phyloP scores from a whole-genome alignment of 257 asterid species.

The Knoxia roxburghii region DNA sequence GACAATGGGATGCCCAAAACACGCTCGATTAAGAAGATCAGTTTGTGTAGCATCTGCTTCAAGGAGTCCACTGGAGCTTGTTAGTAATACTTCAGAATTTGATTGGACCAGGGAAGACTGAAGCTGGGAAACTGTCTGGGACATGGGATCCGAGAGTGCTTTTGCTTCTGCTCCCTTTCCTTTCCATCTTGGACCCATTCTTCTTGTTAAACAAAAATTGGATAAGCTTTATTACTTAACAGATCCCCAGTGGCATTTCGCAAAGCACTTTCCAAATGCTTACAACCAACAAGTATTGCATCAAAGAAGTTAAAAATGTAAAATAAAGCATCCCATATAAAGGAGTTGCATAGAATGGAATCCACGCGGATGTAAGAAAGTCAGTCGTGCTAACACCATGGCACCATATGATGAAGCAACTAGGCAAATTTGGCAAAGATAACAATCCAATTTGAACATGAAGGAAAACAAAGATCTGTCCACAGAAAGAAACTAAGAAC shows the following conservation, averaged over 20 bases:
- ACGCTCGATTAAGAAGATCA: conserved; percentile 51
- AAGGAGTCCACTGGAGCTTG: conserved; percentile 45
- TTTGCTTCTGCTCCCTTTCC: conserved; percentile 39
- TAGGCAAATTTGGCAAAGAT: background rate
- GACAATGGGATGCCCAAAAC: conserved; percentile 54
- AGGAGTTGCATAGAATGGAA: background rate
- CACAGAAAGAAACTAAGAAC: background rate
- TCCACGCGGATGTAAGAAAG: background rate
- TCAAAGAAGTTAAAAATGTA: background rate
- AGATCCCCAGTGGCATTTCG: background rate
- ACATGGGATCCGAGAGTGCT: conserved; percentile 40
- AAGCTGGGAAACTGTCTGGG: conserved; percentile 41
- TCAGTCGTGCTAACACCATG: no score
- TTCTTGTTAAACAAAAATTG: background rate
- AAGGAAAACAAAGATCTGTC: background rate
- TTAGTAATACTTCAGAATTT: conserved; percentile 47
- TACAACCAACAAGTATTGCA: background rate
- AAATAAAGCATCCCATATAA: background rate
- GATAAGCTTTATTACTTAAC: background rate
- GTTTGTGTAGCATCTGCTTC: conserved; percentile 51
- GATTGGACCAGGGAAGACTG: conserved; percentile 45
- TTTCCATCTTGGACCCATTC: conserved; percentile 49
- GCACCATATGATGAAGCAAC: background rate
- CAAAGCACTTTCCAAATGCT: background rate
- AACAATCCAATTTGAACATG: background rate